Evolutionary conservation across 139 green algal genomes (phyloP), one percentile per base, ranked within the genome.

Genomic region (Volvox africanus): DNA sequence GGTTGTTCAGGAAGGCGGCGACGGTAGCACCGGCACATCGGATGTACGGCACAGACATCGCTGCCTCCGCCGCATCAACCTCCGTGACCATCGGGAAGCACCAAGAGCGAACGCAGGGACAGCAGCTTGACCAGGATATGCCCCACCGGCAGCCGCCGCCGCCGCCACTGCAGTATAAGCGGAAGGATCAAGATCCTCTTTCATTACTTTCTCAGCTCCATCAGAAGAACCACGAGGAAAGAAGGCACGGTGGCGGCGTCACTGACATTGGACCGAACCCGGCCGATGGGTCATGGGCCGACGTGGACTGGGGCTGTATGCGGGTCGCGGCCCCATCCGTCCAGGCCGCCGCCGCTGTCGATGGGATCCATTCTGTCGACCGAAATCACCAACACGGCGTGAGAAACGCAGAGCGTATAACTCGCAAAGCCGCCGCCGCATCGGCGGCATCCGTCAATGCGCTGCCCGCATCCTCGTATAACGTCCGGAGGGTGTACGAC

Each of bases 281-380:
- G 80, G 73, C 69, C 80, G 80, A 86, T 50, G 50, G n/a, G 18
- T 79, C 83, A 22, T 89, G 83, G 83, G n/a, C 83, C 5, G 24
- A 76, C 26, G 83, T 89, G 13, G 83, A 89, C 68, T 89, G 83
- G 83, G 36, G 67, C 35, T 13, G 26, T 28, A 32, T 89, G 13
- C 19, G 16, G 6, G 0, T 80, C 0, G 55, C 35, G 26, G 26
- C 68, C 22, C 83, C 83, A 1, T 19, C n/a, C 18, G 69, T 28
- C 80, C n/a, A n/a, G n/a, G 80, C 50, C 50, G 80, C 26, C 24
- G 28, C 50, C 80, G 50, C 33, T 32, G 44, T 9, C 9, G 44
- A 55, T 55, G 44, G 44, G 9, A 55, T 9, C 44, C 44, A 9
- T 55, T 55, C 5, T 55, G 9, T 55, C 16, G 65, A 73, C 65